Percentiles rank a stretch among this genome's conserved stretches.
phyloP scores from a whole-genome alignment of 2,329 filamentous ascomycete genomes.

The Pleoardoris graminearum region DNA sequence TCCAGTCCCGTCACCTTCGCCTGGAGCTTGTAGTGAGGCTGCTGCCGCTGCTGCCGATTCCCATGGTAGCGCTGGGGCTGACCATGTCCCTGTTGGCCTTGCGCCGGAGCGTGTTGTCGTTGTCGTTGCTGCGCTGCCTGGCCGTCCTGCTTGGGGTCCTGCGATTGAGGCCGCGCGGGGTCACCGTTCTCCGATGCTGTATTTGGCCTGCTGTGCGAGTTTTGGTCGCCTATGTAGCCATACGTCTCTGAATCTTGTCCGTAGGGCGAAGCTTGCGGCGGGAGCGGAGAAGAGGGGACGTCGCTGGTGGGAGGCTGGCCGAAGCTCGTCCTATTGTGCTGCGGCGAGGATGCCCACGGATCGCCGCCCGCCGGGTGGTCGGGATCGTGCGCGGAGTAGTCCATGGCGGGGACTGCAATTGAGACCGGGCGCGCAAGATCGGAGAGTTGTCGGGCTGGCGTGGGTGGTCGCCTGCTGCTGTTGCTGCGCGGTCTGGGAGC shows the following conservation, averaged over 20 bases:
- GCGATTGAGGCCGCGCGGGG: conserved; percentile 46
- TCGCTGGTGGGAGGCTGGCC: conserved; percentile 50
- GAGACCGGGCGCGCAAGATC: conserved; percentile 18
- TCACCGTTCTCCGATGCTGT: conserved; percentile 41
- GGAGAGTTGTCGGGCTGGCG: conserved; percentile 28
- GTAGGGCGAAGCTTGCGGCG: conserved; percentile 46
- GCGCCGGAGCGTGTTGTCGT: conserved; percentile 31
- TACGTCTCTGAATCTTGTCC: conserved; percentile 39
- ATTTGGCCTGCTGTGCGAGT: conserved; percentile 29
- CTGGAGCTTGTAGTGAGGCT: conserved; percentile 81
- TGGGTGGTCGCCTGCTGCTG: conserved; percentile 19
- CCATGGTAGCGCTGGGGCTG: conserved; percentile 53
- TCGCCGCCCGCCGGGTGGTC: conserved; percentile 61
- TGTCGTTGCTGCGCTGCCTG: conserved; percentile 36
- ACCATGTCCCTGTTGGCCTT: conserved; percentile 45
- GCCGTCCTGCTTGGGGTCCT: conserved; percentile 41
- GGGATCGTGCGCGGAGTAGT: conserved; percentile 65
- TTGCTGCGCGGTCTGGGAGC: conserved; percentile 12
- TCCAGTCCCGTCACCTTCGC: conserved; percentile 94
- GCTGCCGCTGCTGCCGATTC: conserved; percentile 49
- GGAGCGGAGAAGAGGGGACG: conserved; percentile 47
- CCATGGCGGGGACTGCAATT: conserved; percentile 55
- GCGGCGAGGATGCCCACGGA: conserved; percentile 66
- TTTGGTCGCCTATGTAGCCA: conserved; percentile 40
- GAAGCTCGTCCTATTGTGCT: conserved; percentile 54